Percentiles rank a stretch among this genome's conserved stretches.
Evolutionary conservation across 2,329 filamentous ascomycete genomes (phyloP).

Genomic region (Davidsoniella eucalypti): DNA sequence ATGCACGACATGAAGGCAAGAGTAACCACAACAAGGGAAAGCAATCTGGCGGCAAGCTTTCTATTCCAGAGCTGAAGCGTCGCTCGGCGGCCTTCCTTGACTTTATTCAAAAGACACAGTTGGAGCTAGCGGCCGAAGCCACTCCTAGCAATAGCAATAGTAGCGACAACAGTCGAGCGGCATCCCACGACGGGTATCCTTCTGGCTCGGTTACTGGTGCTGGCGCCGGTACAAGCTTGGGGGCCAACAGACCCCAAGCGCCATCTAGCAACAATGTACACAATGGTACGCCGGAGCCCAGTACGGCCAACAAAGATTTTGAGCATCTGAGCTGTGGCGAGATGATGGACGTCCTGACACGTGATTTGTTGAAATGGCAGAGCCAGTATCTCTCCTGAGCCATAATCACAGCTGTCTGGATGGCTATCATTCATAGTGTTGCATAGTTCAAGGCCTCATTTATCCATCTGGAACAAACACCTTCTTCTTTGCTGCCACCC

Average conservation of each 20-base stretch:
- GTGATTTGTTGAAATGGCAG: slow-evolving; percentile 74
- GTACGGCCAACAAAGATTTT: slow-evolving; percentile 36
- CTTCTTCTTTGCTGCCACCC: too few species aligned
- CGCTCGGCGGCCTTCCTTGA: slow-evolving; percentile 72
- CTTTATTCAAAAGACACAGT: slow-evolving; percentile 76
- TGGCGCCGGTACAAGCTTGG: neutral
- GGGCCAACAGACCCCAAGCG: neutral
- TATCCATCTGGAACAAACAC: too few species aligned
- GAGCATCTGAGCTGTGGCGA: slow-evolving; percentile 62
- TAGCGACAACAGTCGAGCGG: slow-evolving; percentile 24
- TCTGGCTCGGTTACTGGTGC: neutral
- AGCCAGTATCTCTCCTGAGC: slow-evolving; percentile 38
- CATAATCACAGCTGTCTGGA: neutral
- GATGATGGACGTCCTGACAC: slow-evolving; percentile 79
- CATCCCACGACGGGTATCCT: slow-evolving; percentile 14
- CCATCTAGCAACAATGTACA: neutral
- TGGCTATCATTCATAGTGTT: too few species aligned
- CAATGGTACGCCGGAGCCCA: slow-evolving; percentile 5
- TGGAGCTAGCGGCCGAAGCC: slow-evolving; percentile 61
- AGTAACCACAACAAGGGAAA: slow-evolving; percentile 31
- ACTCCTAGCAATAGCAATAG: slow-evolving; percentile 20
- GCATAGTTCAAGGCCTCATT: too few species aligned
- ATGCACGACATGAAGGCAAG: slow-evolving; percentile 19
- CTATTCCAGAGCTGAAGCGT: slow-evolving; percentile 76
- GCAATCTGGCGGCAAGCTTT: slow-evolving; percentile 49